A percentile compares a stretch with the other conserved stretches of the same genome.
These are phyloP conservation scores for Metschnikowia corniflorae DNA, from an alignment of 805 yeast species.

Conservation along the genomic window DNA sequence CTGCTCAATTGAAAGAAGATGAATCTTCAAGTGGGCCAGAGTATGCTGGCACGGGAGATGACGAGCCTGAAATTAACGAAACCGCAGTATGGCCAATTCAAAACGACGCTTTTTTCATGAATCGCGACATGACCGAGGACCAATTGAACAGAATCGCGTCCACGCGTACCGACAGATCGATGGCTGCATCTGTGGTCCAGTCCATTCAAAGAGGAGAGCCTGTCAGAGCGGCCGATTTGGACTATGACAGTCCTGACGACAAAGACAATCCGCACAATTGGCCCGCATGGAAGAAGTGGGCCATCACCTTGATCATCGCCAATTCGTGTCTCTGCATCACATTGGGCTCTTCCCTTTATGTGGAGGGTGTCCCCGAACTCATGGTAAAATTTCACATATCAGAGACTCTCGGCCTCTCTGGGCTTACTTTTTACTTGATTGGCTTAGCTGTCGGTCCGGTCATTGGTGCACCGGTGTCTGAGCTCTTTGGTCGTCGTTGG, in stretches of 20 bases:
- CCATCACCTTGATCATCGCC: slow-evolving; percentile 53
- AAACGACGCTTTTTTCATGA: too few relatives aligned
- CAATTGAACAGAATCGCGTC: slow-evolving; percentile 12
- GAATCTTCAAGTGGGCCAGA: background rate
- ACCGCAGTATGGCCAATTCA: too few relatives aligned
- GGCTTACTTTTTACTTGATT: slow-evolving; percentile 63
- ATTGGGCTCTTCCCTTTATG: slow-evolving; percentile 71
- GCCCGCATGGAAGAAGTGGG: slow-evolving; percentile 63
- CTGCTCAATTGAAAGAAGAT: background rate
- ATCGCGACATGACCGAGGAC: background rate
- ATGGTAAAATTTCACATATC: slow-evolving; percentile 46
- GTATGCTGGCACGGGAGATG: background rate
- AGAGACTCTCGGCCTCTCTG: slow-evolving; percentile 60
- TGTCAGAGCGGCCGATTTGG: slow-evolving; percentile 21
- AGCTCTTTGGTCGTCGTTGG: slow-evolving; percentile 18
- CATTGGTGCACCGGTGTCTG: slow-evolving; percentile 57
- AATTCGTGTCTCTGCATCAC: slow-evolving; percentile 68
- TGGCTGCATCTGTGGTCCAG: slow-evolving; percentile 4
- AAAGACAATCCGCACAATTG: slow-evolving; percentile 66
- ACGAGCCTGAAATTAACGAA: background rate
- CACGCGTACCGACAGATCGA: slow-evolving; percentile 8
- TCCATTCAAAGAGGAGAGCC: slow-evolving; percentile 11
- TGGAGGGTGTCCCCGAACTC: slow-evolving; percentile 59
- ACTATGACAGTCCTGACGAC: slow-evolving; percentile 64
- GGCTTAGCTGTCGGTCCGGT: slow-evolving; percentile 75